phyloP scores from a whole-genome alignment of 805 yeast species.

The Wickerhamiella alocasiicola region DNA sequence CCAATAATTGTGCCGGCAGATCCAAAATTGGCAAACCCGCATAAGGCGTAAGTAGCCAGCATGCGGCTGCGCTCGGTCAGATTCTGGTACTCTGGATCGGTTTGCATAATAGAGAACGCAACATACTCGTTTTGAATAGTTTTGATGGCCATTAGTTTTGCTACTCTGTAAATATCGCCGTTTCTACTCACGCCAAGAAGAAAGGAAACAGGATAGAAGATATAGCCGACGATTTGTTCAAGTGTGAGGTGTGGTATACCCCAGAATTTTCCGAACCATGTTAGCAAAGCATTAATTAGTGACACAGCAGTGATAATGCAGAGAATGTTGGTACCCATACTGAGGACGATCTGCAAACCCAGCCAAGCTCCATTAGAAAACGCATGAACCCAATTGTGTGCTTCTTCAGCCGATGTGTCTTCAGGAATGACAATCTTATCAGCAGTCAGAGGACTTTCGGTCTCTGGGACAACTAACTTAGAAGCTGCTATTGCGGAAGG shows the following conservation, averaged over 20 bases:
- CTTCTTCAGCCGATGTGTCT: conserved; percentile 31
- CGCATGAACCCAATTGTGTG: conserved; percentile 44
- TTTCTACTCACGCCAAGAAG: conserved; percentile 43
- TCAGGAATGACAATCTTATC: conserved; percentile 39
- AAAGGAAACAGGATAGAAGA: conserved; percentile 49
- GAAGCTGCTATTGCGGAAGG: conserved; percentile 52
- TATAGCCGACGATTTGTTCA: conserved; percentile 44
- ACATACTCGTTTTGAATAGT: conserved; percentile 52
- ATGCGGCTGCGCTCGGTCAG: conserved; percentile 41
- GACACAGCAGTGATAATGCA: conserved; percentile 52
- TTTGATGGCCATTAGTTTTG: conserved; percentile 43
- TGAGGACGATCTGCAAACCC: conserved; percentile 44
- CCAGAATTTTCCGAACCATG: conserved; percentile 55
- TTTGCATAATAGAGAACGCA: conserved; percentile 35
- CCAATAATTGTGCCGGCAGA: conserved; percentile 50
- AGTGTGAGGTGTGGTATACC: conserved; percentile 40
- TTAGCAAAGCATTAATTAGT: conserved; percentile 40
- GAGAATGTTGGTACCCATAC: conserved; percentile 45
- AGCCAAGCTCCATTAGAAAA: conserved; percentile 46
- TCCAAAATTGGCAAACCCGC: conserved; percentile 54
- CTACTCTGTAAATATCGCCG: conserved; percentile 37
- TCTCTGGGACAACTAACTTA: conserved; percentile 47
- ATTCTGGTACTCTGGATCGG: conserved; percentile 31
- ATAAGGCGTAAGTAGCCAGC: conserved; percentile 48
- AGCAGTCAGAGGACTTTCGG: conserved; percentile 40